Percentiles rank a stretch among this genome's conserved stretches.
Evolutionary conservation across 2,329 filamentous ascomycete genomes (phyloP).

Genomic region (Alternaria ventricosa): DNA sequence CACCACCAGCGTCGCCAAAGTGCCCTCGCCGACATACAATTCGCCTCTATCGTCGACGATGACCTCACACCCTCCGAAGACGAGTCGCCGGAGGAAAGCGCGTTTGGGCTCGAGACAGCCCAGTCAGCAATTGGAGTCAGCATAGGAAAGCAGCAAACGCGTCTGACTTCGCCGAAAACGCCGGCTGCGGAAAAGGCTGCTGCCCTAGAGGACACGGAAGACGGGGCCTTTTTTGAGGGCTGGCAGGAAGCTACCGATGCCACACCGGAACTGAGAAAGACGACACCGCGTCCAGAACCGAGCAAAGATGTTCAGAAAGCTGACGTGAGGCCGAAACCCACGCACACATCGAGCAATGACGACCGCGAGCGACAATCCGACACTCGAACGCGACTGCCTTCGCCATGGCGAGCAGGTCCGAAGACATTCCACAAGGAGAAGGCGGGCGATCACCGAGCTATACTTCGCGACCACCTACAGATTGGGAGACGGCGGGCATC

Average conservation of each 20-base stretch:
- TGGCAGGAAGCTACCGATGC: conserved; percentile 36
- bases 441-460: conserved; percentile 44
- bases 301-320: background rate
- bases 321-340: background rate
- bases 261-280: background rate
- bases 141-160: conserved; percentile 63
- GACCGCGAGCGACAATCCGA: conserved; percentile 15
- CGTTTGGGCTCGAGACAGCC: conserved; percentile 48
- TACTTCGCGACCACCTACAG: conserved; percentile 49
- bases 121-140: conserved; percentile 63
- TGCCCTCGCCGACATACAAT: conserved; percentile 52
- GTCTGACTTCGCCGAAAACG: conserved; percentile 63
- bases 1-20: conserved; percentile 32
- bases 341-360: conserved; percentile 7
- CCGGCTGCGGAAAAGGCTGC: conserved; percentile 66
- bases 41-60: conserved; percentile 49
- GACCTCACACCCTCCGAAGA: conserved; percentile 56
- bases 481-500: conserved; percentile 48
- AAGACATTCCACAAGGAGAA: conserved; percentile 43
- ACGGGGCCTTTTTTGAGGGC: conserved; percentile 57
- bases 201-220: conserved; percentile 56
- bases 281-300: background rate
- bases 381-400: conserved; percentile 46
- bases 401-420: conserved; percentile 54
- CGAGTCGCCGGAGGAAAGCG: conserved; percentile 40